Evolutionary conservation across 108 stramenopile species (phyloP).

Genomic region (Nitzschia sp.): DNA sequence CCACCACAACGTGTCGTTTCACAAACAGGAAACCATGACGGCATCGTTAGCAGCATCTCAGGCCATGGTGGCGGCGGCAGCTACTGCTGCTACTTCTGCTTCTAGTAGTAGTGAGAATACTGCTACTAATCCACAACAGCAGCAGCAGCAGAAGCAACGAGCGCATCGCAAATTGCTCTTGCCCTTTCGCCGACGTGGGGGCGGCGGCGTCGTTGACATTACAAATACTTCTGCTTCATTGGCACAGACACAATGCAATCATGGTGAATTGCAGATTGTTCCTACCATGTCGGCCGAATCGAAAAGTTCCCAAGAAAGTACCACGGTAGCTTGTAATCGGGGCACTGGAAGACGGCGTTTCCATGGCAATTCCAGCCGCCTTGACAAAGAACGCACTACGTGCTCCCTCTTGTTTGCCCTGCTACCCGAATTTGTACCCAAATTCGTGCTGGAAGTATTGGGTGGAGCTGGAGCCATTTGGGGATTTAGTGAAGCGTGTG

Average conservation of each 20-base stretch:
- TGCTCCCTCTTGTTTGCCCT: not conserved
- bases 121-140: too few species aligned
- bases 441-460: slow-evolving; percentile 57
- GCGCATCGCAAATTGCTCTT: too few species aligned
- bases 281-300: not conserved
- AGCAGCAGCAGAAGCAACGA: too few species aligned
- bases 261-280: not conserved
- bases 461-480: slow-evolving; percentile 61
- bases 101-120: too few species aligned
- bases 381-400: slow-evolving; percentile 1
- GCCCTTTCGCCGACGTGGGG: too few species aligned
- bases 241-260: not conserved
- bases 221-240: too few species aligned
- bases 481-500: slow-evolving; percentile 61
- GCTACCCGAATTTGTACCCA: slow-evolving; percentile 10
- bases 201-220: too few species aligned
- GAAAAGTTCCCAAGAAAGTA: not conserved
- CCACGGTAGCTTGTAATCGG: not conserved
- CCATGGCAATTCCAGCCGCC: not conserved
- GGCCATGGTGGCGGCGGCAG: too few species aligned
- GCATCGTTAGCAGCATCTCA: too few species aligned
- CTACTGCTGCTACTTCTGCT: too few species aligned
- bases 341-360: not conserved
- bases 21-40: too few species aligned
- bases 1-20: too few species aligned